Evolutionary conservation across 2,329 filamentous ascomycete genomes (phyloP), one percentile per base, ranked within the genome.

Genomic region (Alternaria metachromatica): DNA sequence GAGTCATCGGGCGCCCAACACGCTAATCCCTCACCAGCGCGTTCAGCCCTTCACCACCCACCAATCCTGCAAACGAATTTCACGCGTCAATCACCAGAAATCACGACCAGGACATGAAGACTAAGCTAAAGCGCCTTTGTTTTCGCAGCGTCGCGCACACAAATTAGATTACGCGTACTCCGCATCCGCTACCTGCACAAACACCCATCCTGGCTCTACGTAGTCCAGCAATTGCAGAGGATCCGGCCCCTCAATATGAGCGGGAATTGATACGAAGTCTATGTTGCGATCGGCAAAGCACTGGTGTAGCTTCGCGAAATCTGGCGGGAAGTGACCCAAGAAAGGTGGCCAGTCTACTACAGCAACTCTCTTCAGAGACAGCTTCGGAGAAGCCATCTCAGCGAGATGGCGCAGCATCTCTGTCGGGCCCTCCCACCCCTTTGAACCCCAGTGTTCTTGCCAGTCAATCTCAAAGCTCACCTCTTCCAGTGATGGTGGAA

Each of bases 381-480:
- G 55, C 18, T 15, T 53, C 13, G 41, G 10, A 41, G 55, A 43
- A n/a, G 60, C 60, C n/a, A 54, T 28, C 7, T 13, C 48, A 37
- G 60, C 60, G 7, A 62, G 28, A 46, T 23, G 11, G 48, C 48
- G 48, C 28, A 62, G 25, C 48, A 62, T 58, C 21, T 58, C 60
- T 15, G 60, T 62, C 21, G 60, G 60, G 2, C 55, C 60, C 20
- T 58, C 60, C 60, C 60, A 62, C n/a, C 60, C 60, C 23, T 53
- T 62, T 18, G 55, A 37, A 21, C 60, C 60, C 60, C 60, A 62
- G 25, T 58, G 48, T 28, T 62, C 60, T 43, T 58, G 55, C 55
- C 60, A 62, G 28, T 62, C 60, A 20, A 62, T 54, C 44, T 62
- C 60, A 45, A 62, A 58, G 2, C 50, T 62, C 26, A 62, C 28